Evolutionary conservation across 2,329 filamentous ascomycete genomes (phyloP), one percentile per base, ranked within the genome.

Genomic region (Triangularia verruculosa): DNA sequence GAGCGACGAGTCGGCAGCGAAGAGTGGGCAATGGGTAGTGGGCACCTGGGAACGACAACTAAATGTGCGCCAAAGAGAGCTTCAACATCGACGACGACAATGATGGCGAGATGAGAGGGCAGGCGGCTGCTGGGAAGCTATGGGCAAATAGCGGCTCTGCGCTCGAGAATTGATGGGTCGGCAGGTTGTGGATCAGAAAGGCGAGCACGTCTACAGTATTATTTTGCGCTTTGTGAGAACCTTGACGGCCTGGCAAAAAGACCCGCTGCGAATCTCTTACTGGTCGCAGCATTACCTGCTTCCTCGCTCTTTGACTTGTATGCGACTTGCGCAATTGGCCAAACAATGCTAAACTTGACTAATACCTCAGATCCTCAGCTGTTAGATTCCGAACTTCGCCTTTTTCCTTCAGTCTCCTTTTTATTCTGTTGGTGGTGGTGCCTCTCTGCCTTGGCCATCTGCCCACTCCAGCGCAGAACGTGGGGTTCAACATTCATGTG

Each of bases 151-250:
- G 59, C 62, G 60, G 61, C 60, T 64, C 62, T 62, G 63, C 52
- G 52, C 28, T 57, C 22, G 52, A 47, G 59, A 32, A 61, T 61
- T 61, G 59, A 57, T 25, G 52, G 52, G 59, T 55, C 27, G 52
- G 13, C 39, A 11, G 17, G 32, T 57, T 61, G 66, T 67, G 62
- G 64, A 62, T 20, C 64, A 47, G 54, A 25, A 32, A 47, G 61
- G 59, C 54, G 62, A 58, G 59, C 57, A 43, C 57, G 22, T 61
- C 58, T 57, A 62, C 59, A 62, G 66, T 58, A 66, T 66, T 65
- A 68, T 66, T 68, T 68, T 68, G 63, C 66, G 64, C 20, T 57
- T 34, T 20, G 52, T 65, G 69, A 70, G 69, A 70, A 70, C 69
- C 69, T 69, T 69, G 67, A 70, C 62, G 69, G 69, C 69, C 61